Evolutionary conservation across 768 basidiomycete species (phyloP).

Genomic region (Mycena galericulata): DNA sequence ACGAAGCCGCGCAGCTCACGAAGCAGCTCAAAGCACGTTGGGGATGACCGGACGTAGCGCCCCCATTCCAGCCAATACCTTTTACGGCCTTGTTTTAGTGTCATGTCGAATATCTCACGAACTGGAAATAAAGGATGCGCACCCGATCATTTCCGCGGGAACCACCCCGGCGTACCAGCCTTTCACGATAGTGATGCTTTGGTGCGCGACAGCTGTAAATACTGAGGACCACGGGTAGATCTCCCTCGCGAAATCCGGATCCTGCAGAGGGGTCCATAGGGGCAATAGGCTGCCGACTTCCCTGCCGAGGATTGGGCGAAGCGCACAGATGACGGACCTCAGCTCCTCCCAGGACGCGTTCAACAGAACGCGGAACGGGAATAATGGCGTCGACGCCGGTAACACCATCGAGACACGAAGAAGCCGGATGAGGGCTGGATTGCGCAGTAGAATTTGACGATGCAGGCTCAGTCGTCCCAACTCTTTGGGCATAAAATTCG

Average conservation of each 20-base stretch:
- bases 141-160: slow-evolving; percentile 23
- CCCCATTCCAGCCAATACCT: slow-evolving; percentile 36
- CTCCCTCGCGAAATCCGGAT: slow-evolving; percentile 15
- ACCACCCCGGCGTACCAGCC: background rate
- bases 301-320: slow-evolving; percentile 20
- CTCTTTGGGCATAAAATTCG: background rate
- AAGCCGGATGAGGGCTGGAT: slow-evolving; percentile 25
- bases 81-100: background rate
- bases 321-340: slow-evolving; percentile 13
- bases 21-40: slow-evolving; percentile 18
- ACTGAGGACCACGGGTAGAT: slow-evolving; percentile 15
- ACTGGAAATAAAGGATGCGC: background rate
- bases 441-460: slow-evolving; percentile 9
- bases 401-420: slow-evolving; percentile 25
- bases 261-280: slow-evolving; percentile 25
- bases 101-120: background rate
- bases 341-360: slow-evolving; percentile 20
- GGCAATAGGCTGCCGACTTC: background rate
- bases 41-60: slow-evolving; percentile 25
- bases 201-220: slow-evolving; percentile 22
- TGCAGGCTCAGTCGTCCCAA: background rate
- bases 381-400: slow-evolving; percentile 27
- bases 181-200: slow-evolving; percentile 24
- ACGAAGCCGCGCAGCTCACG: slow-evolving; percentile 14
- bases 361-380: slow-evolving; percentile 28